Evolutionary conservation across 768 basidiomycete genomes (phyloP), one percentile per base, ranked within the genome.

Genomic region (Lyophyllum shimeji): DNA sequence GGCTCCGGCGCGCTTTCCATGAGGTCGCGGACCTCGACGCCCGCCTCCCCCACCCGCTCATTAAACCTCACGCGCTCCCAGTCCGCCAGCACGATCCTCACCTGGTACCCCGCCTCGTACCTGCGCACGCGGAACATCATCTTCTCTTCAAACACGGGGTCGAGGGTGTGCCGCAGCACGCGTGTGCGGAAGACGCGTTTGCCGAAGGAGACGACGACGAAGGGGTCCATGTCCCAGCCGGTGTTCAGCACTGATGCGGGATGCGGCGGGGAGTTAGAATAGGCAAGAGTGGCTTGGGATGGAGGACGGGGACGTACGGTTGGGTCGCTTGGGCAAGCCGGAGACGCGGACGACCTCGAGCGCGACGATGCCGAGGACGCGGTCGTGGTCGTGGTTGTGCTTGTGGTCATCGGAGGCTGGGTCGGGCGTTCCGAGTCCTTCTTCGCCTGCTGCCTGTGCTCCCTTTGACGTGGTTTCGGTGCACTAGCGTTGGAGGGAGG

Each of bases 161-260:
- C 93, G 55, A 73, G 74, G 0, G 83, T 86, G 69, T 95, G 93
- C 3, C 94, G 83, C 52, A 95, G 85, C 21, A 94, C 85, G 33
- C 90, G 86, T 0, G 95, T 98, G 2, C 95, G 82, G 74, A 98
- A 98, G 5, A 98, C 92, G 69, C 97, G 98, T 76, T 95, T 95
- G 31, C 95, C 92, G 60, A 99, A 99, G 3, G 93, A 93, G 60
- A 95, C 82, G 59, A 99, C 94, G 23, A 93, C 90, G 65, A 98
- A 98, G 0, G 95, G 95, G 65, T 98, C 95, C 95, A 98, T 97
- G 67, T 98, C 95, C 82, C 87, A 95, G 0, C 90, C 91, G 0
- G 84, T 90, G 0, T 89, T 83, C 1, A 86, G 92, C 84, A 93
- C 90, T 91, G 29, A 29, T 13, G 12, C 12, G 34, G 6, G 54